phyloP scores from a whole-genome alignment of 768 basidiomycete genomes.

The Hygrophorus pudorinus region DNA sequence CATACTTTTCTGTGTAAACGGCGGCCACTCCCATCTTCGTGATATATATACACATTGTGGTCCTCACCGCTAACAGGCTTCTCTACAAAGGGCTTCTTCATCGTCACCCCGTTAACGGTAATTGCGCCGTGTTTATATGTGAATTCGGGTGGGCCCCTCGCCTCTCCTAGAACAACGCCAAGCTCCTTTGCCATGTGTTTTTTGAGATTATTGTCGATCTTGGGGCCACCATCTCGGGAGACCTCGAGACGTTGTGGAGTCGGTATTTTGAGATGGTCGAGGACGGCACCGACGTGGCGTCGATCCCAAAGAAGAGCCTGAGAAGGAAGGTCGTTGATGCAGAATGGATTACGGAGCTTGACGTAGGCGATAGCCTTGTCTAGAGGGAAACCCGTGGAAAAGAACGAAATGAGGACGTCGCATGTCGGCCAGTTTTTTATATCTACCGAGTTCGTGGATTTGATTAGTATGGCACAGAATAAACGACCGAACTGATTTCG shows the following conservation, averaged over 20 bases:
- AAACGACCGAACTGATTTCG: conserved; percentile 6
- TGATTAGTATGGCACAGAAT: not conserved
- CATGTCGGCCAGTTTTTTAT: conserved; percentile 97
- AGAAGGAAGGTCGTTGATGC: conserved; percentile 89
- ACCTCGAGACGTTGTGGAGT: conserved; percentile 86
- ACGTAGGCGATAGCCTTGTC: conserved; percentile 93
- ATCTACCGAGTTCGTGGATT: conserved; percentile 37
- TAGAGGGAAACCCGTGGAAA: conserved; percentile 94
- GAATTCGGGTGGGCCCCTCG: conserved; percentile 71
- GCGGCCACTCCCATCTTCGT: conserved; percentile 85
- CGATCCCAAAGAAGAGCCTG: conserved; percentile 99
- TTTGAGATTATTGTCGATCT: conserved; percentile 65
- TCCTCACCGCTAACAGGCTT: conserved; percentile 99
- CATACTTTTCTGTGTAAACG: conserved; percentile 88
- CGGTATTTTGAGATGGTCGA: conserved; percentile 89
- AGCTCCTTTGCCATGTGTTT: conserved; percentile 65
- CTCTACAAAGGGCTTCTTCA: conserved; percentile 98
- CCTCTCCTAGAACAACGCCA: conserved; percentile 63
- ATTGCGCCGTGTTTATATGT: conserved; percentile 84
- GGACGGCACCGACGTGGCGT: conserved; percentile 79
- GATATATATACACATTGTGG: conserved; percentile 98
- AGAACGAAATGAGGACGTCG: conserved; percentile 97
- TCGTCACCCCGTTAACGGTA: conserved; percentile 78
- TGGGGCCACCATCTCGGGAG: conserved; percentile 89
- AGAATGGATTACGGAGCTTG: conserved; percentile 83